These are phyloP conservation scores for Pseudocercospora macadamiae DNA, from an alignment of 2,329 filamentous ascomycete genomes.

Conservation along the genomic window DNA sequence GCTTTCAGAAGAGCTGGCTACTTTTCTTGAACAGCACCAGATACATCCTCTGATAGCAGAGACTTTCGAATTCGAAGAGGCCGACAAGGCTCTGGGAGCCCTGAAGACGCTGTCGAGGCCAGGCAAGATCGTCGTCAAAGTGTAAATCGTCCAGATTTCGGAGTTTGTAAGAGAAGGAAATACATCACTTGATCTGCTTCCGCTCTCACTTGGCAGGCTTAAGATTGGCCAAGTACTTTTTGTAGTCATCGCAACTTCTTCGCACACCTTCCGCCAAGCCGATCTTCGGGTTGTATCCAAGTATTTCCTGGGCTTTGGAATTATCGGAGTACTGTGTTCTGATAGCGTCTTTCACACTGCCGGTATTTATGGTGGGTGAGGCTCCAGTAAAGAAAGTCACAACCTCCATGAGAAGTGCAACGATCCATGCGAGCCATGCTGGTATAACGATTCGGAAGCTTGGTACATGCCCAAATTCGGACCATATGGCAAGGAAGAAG, in stretches of 20 bases:
- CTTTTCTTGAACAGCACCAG: slow-evolving; percentile 44
- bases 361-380: slow-evolving; percentile 54
- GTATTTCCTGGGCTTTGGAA: slow-evolving; percentile 53
- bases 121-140: slow-evolving; percentile 34
- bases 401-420: slow-evolving; percentile 52
- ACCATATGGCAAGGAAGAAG: slow-evolving; percentile 79
- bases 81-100: slow-evolving; percentile 36
- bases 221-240: slow-evolving; percentile 24
- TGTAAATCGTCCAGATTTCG: slow-evolving; percentile 14
- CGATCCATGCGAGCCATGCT: slow-evolving; percentile 50
- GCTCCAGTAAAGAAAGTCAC: slow-evolving; percentile 51
- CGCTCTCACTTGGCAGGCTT: background rate
- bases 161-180: too few species aligned
- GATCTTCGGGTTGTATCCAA: slow-evolving; percentile 58
- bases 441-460: slow-evolving; percentile 54
- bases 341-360: slow-evolving; percentile 59
- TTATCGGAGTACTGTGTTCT: slow-evolving; percentile 57
- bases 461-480: slow-evolving; percentile 58
- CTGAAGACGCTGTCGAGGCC: slow-evolving; percentile 37
- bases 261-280: slow-evolving; percentile 56
- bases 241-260: slow-evolving; percentile 48
- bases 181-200: background rate
- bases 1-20: slow-evolving; percentile 44
- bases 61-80: slow-evolving; percentile 42
- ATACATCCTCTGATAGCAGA: slow-evolving; percentile 44